Evolutionary conservation across 2,329 filamentous ascomycete species (phyloP).

Genomic region (Ceratocystis diversiconidia): DNA sequence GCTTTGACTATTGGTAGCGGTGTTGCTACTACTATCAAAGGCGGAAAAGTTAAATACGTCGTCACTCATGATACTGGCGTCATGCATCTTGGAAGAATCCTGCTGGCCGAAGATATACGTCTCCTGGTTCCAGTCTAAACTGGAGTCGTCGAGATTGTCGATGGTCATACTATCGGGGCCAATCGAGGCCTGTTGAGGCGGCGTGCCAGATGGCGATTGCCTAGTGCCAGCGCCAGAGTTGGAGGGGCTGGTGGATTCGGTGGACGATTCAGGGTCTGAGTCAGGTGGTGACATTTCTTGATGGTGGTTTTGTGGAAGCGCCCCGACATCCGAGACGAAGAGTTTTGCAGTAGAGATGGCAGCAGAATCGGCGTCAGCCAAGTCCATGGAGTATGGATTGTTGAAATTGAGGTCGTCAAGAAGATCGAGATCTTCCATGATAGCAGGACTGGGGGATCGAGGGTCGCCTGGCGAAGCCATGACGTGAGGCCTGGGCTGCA

Average conservation of each 20-base stretch:
- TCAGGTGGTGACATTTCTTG: constrained; percentile 17
- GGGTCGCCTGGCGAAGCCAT: constrained; percentile 16
- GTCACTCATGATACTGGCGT: constrained; percentile 15
- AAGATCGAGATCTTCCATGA: constrained; percentile 16
- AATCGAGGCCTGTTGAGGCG: constrained; percentile 11
- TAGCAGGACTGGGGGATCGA: constrained; percentile 15
- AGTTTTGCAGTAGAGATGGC: constrained; percentile 11
- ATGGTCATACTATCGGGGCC: constrained; percentile 11
- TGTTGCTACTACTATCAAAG: constrained; percentile 12
- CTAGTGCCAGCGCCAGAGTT: constrained; percentile 15
- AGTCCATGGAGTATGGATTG: constrained; percentile 14
- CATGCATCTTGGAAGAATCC: constrained; percentile 10
- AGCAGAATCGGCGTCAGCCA: constrained; percentile 6
- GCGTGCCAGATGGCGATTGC: constrained; percentile 16
- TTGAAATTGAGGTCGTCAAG: constrained; percentile 15
- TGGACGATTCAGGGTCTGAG: constrained; percentile 17
- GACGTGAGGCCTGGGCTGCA: constrained; percentile 5
- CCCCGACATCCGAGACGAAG: constrained; percentile 12
- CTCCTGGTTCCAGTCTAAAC: constrained; percentile 11
- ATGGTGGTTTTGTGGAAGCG: constrained; percentile 12
- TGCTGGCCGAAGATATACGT: constrained; percentile 15
- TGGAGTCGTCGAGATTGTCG: constrained; percentile 13
- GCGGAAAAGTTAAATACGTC: constrained; percentile 17
- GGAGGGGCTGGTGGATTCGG: constrained; percentile 15
- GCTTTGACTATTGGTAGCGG: background rate